Base-by-base conservation (phyloP, 2,329 filamentous ascomycete species). In the Helotiales sp. region DNA sequence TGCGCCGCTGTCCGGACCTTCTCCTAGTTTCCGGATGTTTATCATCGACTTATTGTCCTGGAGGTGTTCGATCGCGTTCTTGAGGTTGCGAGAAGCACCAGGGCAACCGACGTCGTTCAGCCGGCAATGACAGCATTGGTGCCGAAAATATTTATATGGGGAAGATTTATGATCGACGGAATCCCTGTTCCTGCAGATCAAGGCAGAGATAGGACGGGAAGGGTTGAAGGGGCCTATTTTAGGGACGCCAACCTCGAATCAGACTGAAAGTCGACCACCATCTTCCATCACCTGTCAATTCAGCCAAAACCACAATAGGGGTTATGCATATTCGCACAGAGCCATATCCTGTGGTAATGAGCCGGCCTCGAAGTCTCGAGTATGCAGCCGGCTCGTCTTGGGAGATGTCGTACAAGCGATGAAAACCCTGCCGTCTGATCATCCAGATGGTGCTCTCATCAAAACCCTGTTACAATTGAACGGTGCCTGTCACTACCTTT, bases 161-260 rank as follows among this genome's bases (percentile, higher is more conserved):
- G 37, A 43, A 49, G 20, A 10, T 49, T 49, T 22, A 22, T 49
- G 45, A 49, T 49, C n/a, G 45, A 24, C n/a, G 24, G 24, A 24
- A 49, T 49, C 60, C 60, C 47, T 63, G 60, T 54, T 28, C 47
- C 47, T 63, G 60, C 60, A 62, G 59, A 52, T 61, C 26, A n/a
- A 52, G 22, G 11, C 22, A 26, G 20, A 6, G 26, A 24, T 11
- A 22, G 30, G 47, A 52, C 26, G 58, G 47, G 15, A 49, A 61
- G 28, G 32, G n/a, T n/a, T 28, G 30, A 49, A 32, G 60, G 60
- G 49, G 32, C 52, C 60, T 63, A 63, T 54, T 63, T 63, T 55
- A 49, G 60, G 22, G 6, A 30, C 17, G 10, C 37, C 37, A 43
- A 43, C 37, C 37, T 43, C 37, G 37, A 30, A 32, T 55, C 49